Percentiles rank a stretch among this genome's conserved stretches.
Evolutionary conservation across 2,329 filamentous ascomycete species (phyloP).

Genomic region (Leptographium flavum): DNA sequence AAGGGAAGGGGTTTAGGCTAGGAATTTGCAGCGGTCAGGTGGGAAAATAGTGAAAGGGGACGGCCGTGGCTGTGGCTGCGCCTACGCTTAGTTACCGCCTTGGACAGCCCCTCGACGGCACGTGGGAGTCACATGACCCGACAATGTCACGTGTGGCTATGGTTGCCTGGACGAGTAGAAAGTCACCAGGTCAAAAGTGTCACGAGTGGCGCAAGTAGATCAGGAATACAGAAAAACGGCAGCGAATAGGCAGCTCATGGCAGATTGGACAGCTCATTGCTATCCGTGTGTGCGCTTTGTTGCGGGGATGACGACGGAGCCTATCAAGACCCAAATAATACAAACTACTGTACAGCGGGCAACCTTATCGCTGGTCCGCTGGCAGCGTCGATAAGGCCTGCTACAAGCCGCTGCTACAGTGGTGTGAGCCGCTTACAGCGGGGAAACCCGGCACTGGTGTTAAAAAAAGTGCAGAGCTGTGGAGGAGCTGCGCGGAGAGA

Average conservation of each 20-base stretch:
- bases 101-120: conserved; percentile 3
- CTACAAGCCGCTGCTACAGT: background rate
- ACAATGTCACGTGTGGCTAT: conserved; percentile 3
- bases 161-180: too few species aligned
- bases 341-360: too few species aligned
- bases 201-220: too few species aligned
- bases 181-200: too few species aligned
- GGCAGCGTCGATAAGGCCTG: background rate
- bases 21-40: conserved; percentile 1
- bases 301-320: too few species aligned
- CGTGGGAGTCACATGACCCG: conserved; percentile 7
- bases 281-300: too few species aligned
- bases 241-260: too few species aligned
- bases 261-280: too few species aligned
- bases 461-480: too few species aligned
- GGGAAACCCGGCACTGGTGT: conserved; percentile 1
- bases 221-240: too few species aligned
- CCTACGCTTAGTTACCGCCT: background rate
- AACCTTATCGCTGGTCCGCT: too few species aligned
- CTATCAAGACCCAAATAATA: background rate
- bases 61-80: background rate
- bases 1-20: background rate
- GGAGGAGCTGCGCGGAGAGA: too few species aligned
- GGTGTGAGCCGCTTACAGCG: background rate
- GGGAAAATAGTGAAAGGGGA: conserved; percentile 3